phyloP scores from a whole-genome alignment of 805 yeast genomes.

The Jamesozyma piceae region DNA sequence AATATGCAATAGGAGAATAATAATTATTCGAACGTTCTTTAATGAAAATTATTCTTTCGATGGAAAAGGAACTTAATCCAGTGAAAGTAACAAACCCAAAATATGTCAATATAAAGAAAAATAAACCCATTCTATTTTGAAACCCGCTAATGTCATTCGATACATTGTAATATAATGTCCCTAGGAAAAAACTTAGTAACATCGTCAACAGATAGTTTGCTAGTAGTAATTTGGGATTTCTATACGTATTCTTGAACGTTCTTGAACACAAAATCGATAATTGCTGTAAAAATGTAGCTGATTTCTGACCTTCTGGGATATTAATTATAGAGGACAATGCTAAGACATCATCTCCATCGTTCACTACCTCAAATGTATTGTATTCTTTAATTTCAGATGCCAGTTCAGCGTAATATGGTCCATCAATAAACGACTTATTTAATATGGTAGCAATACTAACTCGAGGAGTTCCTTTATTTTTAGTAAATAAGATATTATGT shows the following conservation, averaged over 20 bases:
- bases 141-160: slow-evolving; percentile 89
- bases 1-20: slow-evolving; percentile 81
- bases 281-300: slow-evolving; percentile 57
- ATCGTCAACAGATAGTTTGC: slow-evolving; percentile 77
- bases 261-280: slow-evolving; percentile 68
- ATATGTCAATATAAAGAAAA: slow-evolving; percentile 81
- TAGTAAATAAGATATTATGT: slow-evolving; percentile 7
- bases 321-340: slow-evolving; percentile 7
- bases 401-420: slow-evolving; percentile 26
- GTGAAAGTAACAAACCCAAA: slow-evolving; percentile 93
- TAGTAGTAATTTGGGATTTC: slow-evolving; percentile 82
- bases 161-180: slow-evolving; percentile 73
- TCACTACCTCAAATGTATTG: background rate
- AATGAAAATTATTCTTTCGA: slow-evolving; percentile 80
- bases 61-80: slow-evolving; percentile 79
- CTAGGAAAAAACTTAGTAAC: slow-evolving; percentile 74
- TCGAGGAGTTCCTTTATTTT: background rate
- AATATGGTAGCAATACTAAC: slow-evolving; percentile 15
- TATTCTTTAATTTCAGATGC: slow-evolving; percentile 25
- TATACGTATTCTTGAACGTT: slow-evolving; percentile 82
- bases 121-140: slow-evolving; percentile 88
- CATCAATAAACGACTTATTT: slow-evolving; percentile 28
- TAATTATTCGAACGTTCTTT: slow-evolving; percentile 93
- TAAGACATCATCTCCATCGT: background rate
- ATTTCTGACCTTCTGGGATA: slow-evolving; percentile 6